Base-by-base conservation (phyloP, 1,284 basidiomycete genomes). In the Cryptococcus depauperatus region DNA sequence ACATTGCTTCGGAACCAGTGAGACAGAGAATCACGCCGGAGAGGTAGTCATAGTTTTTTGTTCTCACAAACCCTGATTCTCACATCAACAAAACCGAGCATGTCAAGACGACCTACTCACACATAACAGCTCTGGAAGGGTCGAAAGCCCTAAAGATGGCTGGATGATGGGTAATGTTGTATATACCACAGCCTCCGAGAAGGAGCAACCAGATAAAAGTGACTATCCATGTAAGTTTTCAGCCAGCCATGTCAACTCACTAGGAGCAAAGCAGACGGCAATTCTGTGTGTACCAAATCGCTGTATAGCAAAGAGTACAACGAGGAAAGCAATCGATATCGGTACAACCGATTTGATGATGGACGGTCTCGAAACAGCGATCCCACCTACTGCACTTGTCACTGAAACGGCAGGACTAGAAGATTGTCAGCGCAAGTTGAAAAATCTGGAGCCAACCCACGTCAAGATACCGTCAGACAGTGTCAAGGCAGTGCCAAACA, bases 1-100 rank as follows among this genome's bases (percentile, higher is more conserved):
- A 83, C 40, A 82, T 68, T 3, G 81, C 81, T 60, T 84, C 82
- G 51, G 76, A 80, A 1, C 81, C 82, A 0, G 82, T 83, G 18
- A 83, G 55, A 1, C 77, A 75, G 1, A 84, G 74, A 6, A 84
- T 63, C 1, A 84, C 73, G 32, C 82, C 82, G n/a, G 77, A 73
- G 2, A 84, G 73, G 3, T 77, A 57, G 48, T 80, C 78, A 47
- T 79, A 83, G 48, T 82, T 64, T 41, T 69, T 71, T 2, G 80
- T 83, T 7, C 82, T 75, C 1, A 82, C 77, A 50, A 84, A 84
- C 8, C 77, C 79, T 81, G n/a, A n/a, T n/a, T n/a, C n/a, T 47
- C 0, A 18, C 35, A 16, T 16, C 29, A 9, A 23, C 14, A 38
- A 39, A 21, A 21, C 16, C 26, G 4, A 27, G 14, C 1, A 18